Evolutionary conservation across 2,329 filamentous ascomycete species (phyloP), one percentile per base, ranked within the genome.

Genomic region (Colletotrichum sp.): DNA sequence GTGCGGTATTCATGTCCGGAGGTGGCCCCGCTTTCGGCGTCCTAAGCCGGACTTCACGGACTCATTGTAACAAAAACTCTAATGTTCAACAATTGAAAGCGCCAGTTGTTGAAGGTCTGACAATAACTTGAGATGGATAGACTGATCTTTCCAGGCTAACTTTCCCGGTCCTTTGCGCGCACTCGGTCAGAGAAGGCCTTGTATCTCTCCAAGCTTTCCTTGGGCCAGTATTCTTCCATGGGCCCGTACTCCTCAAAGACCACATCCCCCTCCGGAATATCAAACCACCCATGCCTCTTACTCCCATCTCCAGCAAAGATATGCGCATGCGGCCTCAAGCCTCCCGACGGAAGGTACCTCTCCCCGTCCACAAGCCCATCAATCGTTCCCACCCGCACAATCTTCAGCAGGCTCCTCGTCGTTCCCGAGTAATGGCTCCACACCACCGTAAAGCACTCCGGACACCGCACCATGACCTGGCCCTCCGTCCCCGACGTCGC

Each of bases 141-240:
- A 12, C 8, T 12, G 30, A 12, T 32, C 10, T 32, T 4, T 12
- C 3, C 30, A 36, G 13, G 13, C 10, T 22, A 48, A 13, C 4
- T 4, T 13, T 1, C 1, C 43, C 1, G 1, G 4, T 22, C 6
- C 10, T 12, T 4, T 22, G 43, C 6, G 10, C n/a, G 3, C 6
- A 22, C 10, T 52, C 18, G 43, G 4, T 58, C 55, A 16, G 55
- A 58, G 9, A 28, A 58, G 0, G 55, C 55, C 15, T 18, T 58
- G 25, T 58, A 58, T 58, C 55, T 58, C 4, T 58, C 55, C 22
- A 58, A 28, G 16, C 55, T 58, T 28, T 28, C 55, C 1, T 58
- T 58, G 4, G 55, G 55, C 55, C 55, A 58, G 22, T 58, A 58
- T 1, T 58, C 55, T 27, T 58, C 55, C 22, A 56, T 27, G 3